Evolutionary conservation across 805 yeast species (phyloP), one percentile per base, ranked within the genome.

Genomic region (Wickerhamomyces ciferrii): DNA sequence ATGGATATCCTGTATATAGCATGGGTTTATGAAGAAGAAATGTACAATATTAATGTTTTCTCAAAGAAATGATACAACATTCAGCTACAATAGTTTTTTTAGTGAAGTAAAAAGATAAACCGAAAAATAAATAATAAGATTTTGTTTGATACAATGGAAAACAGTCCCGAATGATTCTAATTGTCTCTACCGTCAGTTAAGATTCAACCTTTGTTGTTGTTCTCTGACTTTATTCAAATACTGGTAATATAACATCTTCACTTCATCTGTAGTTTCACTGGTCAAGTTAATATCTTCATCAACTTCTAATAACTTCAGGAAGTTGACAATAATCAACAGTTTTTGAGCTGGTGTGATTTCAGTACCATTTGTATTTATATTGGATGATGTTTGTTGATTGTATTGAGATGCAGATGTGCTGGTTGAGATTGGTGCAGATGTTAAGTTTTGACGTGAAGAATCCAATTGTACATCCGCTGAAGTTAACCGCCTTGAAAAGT

Each of bases 271-370:
- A 1, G 50, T 38, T 2, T 42, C 8, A 3, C 45, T 38, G 5
- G 53, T 43, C 11, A 51, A 4, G 4, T 39, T 24, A 2, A 51
- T 21, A 7, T 37, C 23, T 7, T 24, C 13, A 23, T 49, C 55
- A 17, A 29, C 32, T 4, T 48, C 48, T 14, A 48, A 35, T n/a
- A 53, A 19, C 19, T 43, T 48, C 6, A 53, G 17, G n/a, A 53
- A 46, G 27, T 48, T 52, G 2, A 44, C 38, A 23, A 53, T 47
- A 1, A 49, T 42, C 2, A 43, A 19, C 14, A 47, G 17, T 25
- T 48, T 52, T 10, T 50, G 43, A 3, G 17, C n/a, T 37, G 39
- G 25, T 20, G 39, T 20, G 17, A 37, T 21, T 6, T 21, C 39
- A 11, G 25, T 3, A 3, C 19, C 25, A n/a, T 15, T 27, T 27